These are phyloP conservation scores for Brachypodium distachyon DNA, from an alignment of 202 grass and related monocot genomes.

Conservation along the genomic window DNA sequence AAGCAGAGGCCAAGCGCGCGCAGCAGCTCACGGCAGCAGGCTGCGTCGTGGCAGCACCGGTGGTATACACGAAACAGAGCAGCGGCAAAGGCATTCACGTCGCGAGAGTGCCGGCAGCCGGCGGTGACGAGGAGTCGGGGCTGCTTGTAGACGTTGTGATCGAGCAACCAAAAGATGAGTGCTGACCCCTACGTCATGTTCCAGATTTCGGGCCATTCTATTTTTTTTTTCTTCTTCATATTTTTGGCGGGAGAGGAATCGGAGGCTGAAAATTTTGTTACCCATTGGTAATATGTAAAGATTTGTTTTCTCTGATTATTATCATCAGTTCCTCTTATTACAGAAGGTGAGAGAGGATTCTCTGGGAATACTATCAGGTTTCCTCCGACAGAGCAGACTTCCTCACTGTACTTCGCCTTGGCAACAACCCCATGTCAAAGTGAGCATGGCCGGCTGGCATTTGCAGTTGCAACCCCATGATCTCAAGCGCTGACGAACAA, in stretches of 20 bases:
- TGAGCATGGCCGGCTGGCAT: background rate
- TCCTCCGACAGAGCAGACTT: background rate
- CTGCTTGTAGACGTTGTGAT: slow-evolving; percentile 18
- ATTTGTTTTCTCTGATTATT: background rate
- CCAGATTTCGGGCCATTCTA: background rate
- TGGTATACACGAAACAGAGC: background rate
- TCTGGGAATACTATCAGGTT: background rate
- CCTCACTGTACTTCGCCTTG: background rate
- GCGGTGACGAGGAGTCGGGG: slow-evolving; percentile 6
- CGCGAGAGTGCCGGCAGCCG: background rate
- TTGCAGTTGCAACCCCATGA: background rate
- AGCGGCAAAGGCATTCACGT: background rate
- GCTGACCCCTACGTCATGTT: slow-evolving; percentile 11
- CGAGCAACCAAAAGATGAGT: slow-evolving; percentile 17
- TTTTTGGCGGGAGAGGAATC: slow-evolving; percentile 41
- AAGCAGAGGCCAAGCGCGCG: slow-evolving; percentile 60
- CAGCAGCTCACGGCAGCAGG: slow-evolving; percentile 56
- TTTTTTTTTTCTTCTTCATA: background rate
- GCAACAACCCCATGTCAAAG: background rate
- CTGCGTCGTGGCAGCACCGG: background rate
- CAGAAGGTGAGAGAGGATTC: slow-evolving; percentile 10
- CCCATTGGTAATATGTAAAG: slow-evolving; percentile 33
- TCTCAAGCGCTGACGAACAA: background rate
- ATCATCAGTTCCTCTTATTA: background rate
- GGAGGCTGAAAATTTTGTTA: slow-evolving; percentile 32